A percentile compares a stretch with the other conserved stretches of the same genome.
These are phyloP conservation scores for Eutrema japonicum DNA, from an alignment of 345 rosid genomes.

Conservation along the genomic window DNA sequence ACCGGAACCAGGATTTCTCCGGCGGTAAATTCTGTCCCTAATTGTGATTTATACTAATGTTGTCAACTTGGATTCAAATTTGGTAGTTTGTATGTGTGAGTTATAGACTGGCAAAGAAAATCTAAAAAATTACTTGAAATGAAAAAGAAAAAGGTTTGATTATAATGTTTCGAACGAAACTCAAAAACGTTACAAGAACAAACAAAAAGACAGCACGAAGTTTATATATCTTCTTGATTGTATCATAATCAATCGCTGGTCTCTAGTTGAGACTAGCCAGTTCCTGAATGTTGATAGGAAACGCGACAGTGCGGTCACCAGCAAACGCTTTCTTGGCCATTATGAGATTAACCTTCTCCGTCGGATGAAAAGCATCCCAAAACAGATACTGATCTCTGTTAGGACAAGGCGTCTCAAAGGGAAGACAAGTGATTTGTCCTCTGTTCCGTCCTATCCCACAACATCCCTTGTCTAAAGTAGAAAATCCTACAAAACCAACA, in stretches of 20 bases:
- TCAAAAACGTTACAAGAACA: constrained; percentile 6
- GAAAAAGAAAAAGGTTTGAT: not conserved
- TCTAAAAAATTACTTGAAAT: too few species aligned
- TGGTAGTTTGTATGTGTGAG: too few species aligned
- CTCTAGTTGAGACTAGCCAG: constrained; percentile 57
- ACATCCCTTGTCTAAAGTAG: constrained; percentile 76
- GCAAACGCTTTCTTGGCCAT: constrained; percentile 73
- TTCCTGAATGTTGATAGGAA: constrained; percentile 78
- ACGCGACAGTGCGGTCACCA: constrained; percentile 61
- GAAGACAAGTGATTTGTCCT: constrained; percentile 94
- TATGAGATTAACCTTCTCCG: constrained; percentile 77
- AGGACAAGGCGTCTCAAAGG: constrained; percentile 83
- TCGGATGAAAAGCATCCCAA: constrained; percentile 99
- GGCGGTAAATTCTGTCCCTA: constrained; percentile 23
- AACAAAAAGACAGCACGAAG: not conserved
- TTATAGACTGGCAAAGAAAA: too few species aligned
- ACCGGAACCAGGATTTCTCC: constrained; percentile 37
- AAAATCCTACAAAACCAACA: constrained; percentile 55
- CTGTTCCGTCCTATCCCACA: constrained; percentile 89
- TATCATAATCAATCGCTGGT: not conserved
- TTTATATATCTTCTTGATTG: constrained; percentile 1
- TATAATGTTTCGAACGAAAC: constrained; percentile 3
- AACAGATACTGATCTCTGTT: constrained; percentile 73
- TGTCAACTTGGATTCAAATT: too few species aligned
- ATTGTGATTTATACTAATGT: not conserved